Evolutionary conservation across 495 filamentous ascomycete species (phyloP).

Genomic region (Penicillium manginii): DNA sequence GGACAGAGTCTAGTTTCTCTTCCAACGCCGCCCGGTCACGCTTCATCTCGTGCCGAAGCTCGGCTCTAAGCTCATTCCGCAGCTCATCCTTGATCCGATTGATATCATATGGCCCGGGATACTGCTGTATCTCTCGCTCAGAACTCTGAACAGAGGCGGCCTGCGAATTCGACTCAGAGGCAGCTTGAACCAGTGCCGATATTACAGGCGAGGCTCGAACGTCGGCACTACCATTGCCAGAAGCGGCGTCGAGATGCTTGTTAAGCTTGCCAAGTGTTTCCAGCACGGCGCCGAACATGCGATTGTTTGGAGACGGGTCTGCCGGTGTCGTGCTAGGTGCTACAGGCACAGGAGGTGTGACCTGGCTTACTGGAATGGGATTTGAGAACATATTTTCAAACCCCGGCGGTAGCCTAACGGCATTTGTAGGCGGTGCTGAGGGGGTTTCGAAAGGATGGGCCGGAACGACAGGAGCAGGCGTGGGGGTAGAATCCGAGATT

Average conservation of each 20-base stretch:
- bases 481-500: slow-evolving; percentile 5
- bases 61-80: slow-evolving; percentile 36
- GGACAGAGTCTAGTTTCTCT: slow-evolving; percentile 45
- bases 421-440: slow-evolving; percentile 5
- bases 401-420: slow-evolving; percentile 40
- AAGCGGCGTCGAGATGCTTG: slow-evolving; percentile 39
- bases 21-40: slow-evolving; percentile 38
- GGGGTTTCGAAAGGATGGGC: slow-evolving; percentile 5
- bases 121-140: background rate
- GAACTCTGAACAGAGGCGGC: background rate
- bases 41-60: slow-evolving; percentile 38
- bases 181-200: slow-evolving; percentile 26
- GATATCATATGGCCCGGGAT: slow-evolving; percentile 9
- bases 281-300: slow-evolving; percentile 38
- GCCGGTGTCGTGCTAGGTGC: slow-evolving; percentile 4
- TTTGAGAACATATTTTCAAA: slow-evolving; percentile 45
- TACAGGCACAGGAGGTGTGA: slow-evolving; percentile 4
- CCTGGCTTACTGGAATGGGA: slow-evolving; percentile 3
- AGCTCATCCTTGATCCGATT: slow-evolving; percentile 42
- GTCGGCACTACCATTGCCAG: slow-evolving; percentile 15
- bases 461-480: background rate
- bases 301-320: slow-evolving; percentile 17
- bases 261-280: slow-evolving; percentile 45
- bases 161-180: slow-evolving; percentile 19
- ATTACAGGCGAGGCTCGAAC: slow-evolving; percentile 26